These are phyloP conservation scores for Aspergillus cejpii DNA, from an alignment of 2,329 filamentous ascomycete species.

Conservation along the genomic window DNA sequence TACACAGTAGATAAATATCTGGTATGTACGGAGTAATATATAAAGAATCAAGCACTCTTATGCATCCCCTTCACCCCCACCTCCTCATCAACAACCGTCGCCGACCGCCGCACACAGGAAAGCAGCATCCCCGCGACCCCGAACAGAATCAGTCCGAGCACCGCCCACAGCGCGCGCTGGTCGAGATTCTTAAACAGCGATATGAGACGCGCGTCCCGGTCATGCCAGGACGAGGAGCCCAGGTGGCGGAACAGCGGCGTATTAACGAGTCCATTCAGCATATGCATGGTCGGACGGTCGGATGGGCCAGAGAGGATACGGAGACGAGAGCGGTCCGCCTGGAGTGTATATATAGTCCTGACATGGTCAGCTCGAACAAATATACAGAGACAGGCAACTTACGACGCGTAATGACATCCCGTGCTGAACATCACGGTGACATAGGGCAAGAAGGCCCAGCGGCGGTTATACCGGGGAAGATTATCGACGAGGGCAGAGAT, in stretches of 20 bases:
- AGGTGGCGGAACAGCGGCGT: constrained; percentile 41
- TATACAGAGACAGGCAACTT: constrained; percentile 11
- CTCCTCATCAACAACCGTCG: no score
- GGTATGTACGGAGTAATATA: background rate
- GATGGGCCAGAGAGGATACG: constrained; percentile 35
- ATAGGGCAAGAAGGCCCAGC: constrained; percentile 40
- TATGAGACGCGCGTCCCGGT: constrained; percentile 33
- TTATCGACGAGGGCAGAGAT: constrained; percentile 31
- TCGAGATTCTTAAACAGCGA: constrained; percentile 10
- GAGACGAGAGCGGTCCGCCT: constrained; percentile 27
- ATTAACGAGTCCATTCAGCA: constrained; percentile 36
- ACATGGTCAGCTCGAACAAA: background rate
- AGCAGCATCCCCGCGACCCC: background rate
- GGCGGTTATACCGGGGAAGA: constrained; percentile 31
- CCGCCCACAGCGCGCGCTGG: constrained; percentile 2
- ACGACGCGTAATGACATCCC: constrained; percentile 41
- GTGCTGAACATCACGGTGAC: constrained; percentile 43
- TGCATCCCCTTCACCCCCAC: no score
- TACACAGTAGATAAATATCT: background rate
- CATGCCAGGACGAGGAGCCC: constrained; percentile 42
- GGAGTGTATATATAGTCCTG: constrained; percentile 36
- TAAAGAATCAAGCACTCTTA: background rate
- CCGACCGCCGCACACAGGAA: background rate
- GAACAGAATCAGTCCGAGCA: constrained; percentile 1
- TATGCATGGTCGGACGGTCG: constrained; percentile 28